These are phyloP conservation scores for Leishmania martiniquensis DNA, from an alignment of 208 protist genomes.

Conservation along the genomic window DNA sequence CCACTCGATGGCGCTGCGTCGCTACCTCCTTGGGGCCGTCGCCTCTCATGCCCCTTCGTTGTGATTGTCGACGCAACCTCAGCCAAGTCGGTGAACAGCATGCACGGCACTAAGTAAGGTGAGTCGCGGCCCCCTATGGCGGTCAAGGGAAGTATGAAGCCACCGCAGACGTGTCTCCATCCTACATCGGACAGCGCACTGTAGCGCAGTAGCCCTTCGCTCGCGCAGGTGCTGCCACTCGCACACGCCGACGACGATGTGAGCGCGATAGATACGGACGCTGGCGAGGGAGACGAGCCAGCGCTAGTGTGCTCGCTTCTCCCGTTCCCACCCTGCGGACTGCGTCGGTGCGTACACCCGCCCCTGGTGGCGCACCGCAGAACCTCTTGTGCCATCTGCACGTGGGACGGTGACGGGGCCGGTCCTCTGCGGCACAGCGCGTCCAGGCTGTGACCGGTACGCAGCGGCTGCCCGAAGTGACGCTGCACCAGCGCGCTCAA, in stretches of 20 bases:
- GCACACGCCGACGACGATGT: not conserved
- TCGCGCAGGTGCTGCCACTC: not conserved
- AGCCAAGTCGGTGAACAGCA: constrained; percentile 29
- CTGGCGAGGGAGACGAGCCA: not conserved
- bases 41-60: not conserved
- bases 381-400: constrained; percentile 19
- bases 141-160: constrained; percentile 32
- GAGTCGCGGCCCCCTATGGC: constrained; percentile 25
- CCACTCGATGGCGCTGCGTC: not conserved
- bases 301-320: not conserved
- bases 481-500: constrained; percentile 25
- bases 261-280: not conserved
- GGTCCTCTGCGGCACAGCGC: constrained; percentile 26
- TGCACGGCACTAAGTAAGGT: constrained; percentile 38
- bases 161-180: constrained; percentile 24
- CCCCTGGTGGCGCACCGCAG: constrained; percentile 6
- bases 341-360: not conserved
- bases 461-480: constrained; percentile 13
- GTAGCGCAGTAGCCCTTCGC: not conserved
- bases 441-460: constrained; percentile 46
- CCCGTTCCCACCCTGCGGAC: not conserved
- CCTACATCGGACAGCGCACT: not conserved
- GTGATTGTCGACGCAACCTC: not conserved
- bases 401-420: constrained; percentile 22
- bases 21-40: not conserved